Evolutionary conservation across 371 early-diverging fungal genomes (phyloP).

Genomic region (Mucor mucedo): DNA sequence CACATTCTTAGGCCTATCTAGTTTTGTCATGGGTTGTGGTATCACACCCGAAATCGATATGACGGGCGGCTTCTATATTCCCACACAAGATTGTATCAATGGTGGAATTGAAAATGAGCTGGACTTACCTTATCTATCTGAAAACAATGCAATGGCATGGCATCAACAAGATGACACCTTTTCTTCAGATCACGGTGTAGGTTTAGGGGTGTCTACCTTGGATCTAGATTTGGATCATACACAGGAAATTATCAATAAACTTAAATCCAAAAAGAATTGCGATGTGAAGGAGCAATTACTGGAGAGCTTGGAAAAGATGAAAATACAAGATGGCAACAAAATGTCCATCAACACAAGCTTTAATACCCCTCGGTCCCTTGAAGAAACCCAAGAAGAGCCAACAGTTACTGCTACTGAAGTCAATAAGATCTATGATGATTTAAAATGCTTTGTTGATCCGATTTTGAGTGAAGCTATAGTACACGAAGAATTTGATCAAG

Average conservation of each 20-base stretch:
- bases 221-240: slow-evolving; percentile 11
- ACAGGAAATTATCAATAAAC: slow-evolving; percentile 35
- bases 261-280: slow-evolving; percentile 41
- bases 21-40: slow-evolving; percentile 67
- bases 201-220: slow-evolving; percentile 38
- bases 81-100: background rate
- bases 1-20: slow-evolving; percentile 63
- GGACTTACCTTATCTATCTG: slow-evolving; percentile 26
- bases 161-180: slow-evolving; percentile 15
- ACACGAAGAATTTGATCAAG: slow-evolving; percentile 45
- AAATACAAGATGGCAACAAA: slow-evolving; percentile 16
- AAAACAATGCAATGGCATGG: background rate
- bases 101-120: slow-evolving; percentile 47
- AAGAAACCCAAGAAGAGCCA: background rate
- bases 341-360: slow-evolving; percentile 10
- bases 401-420: background rate
- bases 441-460: slow-evolving; percentile 51
- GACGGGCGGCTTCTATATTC: slow-evolving; percentile 55
- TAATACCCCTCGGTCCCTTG: slow-evolving; percentile 1
- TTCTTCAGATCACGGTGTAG: slow-evolving; percentile 32
- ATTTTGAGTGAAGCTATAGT: slow-evolving; percentile 16
- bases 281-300: slow-evolving; percentile 39
- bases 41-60: slow-evolving; percentile 71
- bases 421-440: slow-evolving; percentile 52
- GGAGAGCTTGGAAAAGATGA: slow-evolving; percentile 41